Evolutionary conservation across 192 early-diverging fungal species (phyloP).

Genomic region (Entophlyctis luteolus): DNA sequence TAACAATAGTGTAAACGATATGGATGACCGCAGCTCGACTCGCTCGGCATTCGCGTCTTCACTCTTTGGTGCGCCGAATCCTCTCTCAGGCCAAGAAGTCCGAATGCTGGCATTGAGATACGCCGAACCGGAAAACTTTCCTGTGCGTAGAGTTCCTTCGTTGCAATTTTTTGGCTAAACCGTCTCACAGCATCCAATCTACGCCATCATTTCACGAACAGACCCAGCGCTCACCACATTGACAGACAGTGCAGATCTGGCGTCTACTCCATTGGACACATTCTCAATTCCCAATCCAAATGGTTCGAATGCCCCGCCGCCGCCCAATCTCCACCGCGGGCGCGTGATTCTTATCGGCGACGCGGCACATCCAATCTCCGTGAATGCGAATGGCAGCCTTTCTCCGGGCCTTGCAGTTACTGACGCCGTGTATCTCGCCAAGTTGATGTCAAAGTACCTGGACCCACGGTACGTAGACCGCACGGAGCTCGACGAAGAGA

Average conservation of each 20-base stretch:
- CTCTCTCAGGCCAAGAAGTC: conserved; percentile 32
- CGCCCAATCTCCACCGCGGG: conserved; percentile 49
- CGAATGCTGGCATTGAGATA: conserved; percentile 34
- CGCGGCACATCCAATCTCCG: conserved; percentile 50
- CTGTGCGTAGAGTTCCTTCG: background rate
- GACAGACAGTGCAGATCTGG: conserved; percentile 42
- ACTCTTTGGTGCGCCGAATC: conserved; percentile 21
- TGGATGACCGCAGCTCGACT: background rate
- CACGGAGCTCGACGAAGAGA: background rate
- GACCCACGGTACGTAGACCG: background rate
- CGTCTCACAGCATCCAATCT: conserved; percentile 22
- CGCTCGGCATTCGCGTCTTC: conserved; percentile 20
- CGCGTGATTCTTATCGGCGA: conserved; percentile 53
- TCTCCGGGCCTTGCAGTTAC: conserved; percentile 44
- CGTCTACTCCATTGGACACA: conserved; percentile 33
- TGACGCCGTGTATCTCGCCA: conserved; percentile 45
- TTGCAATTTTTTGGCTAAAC: background rate
- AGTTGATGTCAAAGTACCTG: conserved; percentile 41
- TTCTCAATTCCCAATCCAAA: conserved; percentile 31
- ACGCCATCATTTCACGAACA: conserved; percentile 43
- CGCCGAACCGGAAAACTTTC: conserved; percentile 27
- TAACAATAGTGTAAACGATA: background rate
- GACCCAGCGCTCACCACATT: conserved; percentile 30
- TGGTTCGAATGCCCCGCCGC: background rate
- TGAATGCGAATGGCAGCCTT: conserved; percentile 42